These are phyloP conservation scores for Kuraishia ogatae DNA, from an alignment of 805 yeast genomes.

Conservation along the genomic window DNA sequence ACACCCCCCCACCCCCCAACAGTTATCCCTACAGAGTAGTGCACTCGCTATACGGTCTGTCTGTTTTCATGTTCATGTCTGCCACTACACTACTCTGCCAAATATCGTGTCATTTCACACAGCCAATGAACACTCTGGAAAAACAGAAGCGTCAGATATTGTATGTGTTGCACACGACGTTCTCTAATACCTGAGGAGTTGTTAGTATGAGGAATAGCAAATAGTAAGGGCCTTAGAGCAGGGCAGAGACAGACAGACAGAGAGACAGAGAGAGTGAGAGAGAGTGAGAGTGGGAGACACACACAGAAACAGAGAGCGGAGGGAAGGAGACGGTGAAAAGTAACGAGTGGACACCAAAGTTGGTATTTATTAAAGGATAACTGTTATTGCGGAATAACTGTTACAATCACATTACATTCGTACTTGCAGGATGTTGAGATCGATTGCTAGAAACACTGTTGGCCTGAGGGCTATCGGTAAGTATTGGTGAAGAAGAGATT, in stretches of 20 bases:
- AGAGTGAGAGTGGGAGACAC: background rate
- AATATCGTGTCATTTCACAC: background rate
- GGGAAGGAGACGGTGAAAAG: background rate
- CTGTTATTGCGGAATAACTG: background rate
- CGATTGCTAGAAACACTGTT: conserved; percentile 30
- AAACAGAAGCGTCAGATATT: background rate
- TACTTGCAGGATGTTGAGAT: conserved; percentile 21
- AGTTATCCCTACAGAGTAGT: too few relatives aligned
- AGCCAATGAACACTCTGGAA: background rate
- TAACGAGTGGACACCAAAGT: background rate
- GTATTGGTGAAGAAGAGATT: conserved; percentile 9
- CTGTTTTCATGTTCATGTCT: too few relatives aligned
- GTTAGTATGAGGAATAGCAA: background rate
- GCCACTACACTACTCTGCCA: background rate
- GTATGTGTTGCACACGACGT: background rate
- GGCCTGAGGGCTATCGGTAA: conserved; percentile 28
- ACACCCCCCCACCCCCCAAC: too few relatives aligned
- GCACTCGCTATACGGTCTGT: too few relatives aligned
- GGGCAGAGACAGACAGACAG: background rate
- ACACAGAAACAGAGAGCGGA: background rate
- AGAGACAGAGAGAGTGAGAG: background rate
- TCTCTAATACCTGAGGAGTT: background rate
- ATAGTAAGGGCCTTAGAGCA: background rate
- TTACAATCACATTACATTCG: background rate
- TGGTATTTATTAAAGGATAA: too few relatives aligned